Base-by-base conservation (phyloP, 2,329 filamentous ascomycete species). In the Talaromyces piceae region DNA sequence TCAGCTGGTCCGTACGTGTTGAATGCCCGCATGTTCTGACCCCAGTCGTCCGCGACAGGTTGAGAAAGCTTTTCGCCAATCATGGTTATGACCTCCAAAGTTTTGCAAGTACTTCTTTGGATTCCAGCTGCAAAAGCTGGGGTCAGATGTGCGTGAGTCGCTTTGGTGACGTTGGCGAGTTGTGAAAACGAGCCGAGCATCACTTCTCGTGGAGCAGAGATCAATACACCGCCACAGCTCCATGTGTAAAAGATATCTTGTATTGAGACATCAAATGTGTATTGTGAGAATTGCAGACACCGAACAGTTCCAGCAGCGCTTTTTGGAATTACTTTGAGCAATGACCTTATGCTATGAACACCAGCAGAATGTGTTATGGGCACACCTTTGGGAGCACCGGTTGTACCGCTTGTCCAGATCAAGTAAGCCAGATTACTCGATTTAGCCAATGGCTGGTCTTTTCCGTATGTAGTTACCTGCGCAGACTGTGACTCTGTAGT, bases 231-330 rank as follows among this genome's bases (percentile, higher is more conserved):
- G 27, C 62, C 63, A 4, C 62, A 5, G 1, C 58, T 56, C 63
- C 63, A 65, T 1, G 63, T 61, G 45, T 63, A 65, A 53, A 65
- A 65, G 18, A 65, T 49, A 50, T 67, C 65, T 44, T 66, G 63
- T 13, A 67, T 59, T 16, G 68, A 73, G 9, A 54, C 55, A 39
- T 62, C 61, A 41, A 64, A 64, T 1, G 51, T 55, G 43, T 62
- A 64, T 26, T 44, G 64, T 1, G 67, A 64, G 39, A 70, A 73
- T 47, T 73, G 68, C 3, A 73, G 56, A 44, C 66, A 62, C 3
- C 68, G 58, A 70, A 69, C 63, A 31, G 54, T 51, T 3, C 60
- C 62, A 5, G 55, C 48, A 0, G 58, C 55, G 44, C 69, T 60
- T 2, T 58, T 56, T 2, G 66, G 67, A 20, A 71, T 59, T 9